Evolutionary conservation across 306 rosid species (phyloP), one percentile per base, ranked within the genome.

Genomic region (Cicer chorassanicum): DNA sequence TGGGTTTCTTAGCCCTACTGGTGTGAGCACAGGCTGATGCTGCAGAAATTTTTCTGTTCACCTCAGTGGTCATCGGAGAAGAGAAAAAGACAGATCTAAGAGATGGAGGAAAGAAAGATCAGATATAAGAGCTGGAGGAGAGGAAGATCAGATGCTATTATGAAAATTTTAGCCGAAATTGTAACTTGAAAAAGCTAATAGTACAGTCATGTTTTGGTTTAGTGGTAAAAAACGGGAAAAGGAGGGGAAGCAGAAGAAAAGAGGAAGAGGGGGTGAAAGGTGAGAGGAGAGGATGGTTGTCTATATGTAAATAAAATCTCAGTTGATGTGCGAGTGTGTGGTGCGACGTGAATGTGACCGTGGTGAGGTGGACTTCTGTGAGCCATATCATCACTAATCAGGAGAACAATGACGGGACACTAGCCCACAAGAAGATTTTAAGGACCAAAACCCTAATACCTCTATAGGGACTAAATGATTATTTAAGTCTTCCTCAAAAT

Each of bases 11-110:
- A 13, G 89, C 64, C 81, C 68, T 89, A 66, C 97, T 78, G 11
- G 96, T 89, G 84, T 87, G 96, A 82, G 90, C 75, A 44, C 90
- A 68, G 16, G 94, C 98, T 42, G 93, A 87, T 4, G 92, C 89
- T 11, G 98, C 96, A 3, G 87, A 88, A 60, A 88, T 83, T 82
- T 82, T 94, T 78, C 95, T 64, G 86, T 73, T 90, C 44, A 78
- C 64, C 13, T 86, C 86, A 9, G 78, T 76, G 45, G 89, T 96
- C 96, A 93, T 18, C 36, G 48, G 18, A 46, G 19, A 42, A 9
- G 54, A 53, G 6, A 62, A 62, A 8, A 54, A 18, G 34, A 54
- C 9, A 54, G 13, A 55, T 9, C 62, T 55, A 55, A 55, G 14
- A 55, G 10, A 7, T 4, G 36, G 36, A 5, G 38, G 38, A 55